Evolutionary conservation across 2,329 filamentous ascomycete genomes (phyloP), one percentile per base, ranked within the genome.

Genomic region (Sclerotinia trifoliorum): DNA sequence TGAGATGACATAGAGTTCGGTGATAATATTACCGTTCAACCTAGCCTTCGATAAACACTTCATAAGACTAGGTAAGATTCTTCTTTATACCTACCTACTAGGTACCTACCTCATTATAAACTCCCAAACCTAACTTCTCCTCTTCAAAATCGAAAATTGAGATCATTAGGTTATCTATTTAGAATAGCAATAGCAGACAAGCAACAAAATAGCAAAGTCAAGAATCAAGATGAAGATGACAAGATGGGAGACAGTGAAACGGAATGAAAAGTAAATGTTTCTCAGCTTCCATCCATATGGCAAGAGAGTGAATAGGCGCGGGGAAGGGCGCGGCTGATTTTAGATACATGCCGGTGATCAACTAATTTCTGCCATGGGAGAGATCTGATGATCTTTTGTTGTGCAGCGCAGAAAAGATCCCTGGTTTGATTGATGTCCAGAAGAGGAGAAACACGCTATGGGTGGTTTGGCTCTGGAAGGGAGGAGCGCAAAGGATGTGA

Each of bases 171-270:
- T 17, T 62, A 24, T 62, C 6, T 21, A 35, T 62, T 3, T 21
- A 35, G 2, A 39, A 3, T 2, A 19, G 29, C 29, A 62, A n/a
- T n/a, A n/a, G n/a, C n/a, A n/a, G 58, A 62, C 4, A 26, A 39
- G 58, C 58, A 62, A 62, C 44, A 39, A 62, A 61, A 57, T 21
- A 13, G 17, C 35, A 39, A 57, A 42, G n/a, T n/a, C n/a, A n/a
- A n/a, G n/a, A n/a, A 7, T 3, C 1, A 2, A 24, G 7, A 44
- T 7, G 3, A 19, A 0, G 15, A 42, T 35, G 5, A 29, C 29
- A 5, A 29, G 5, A 44, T 24, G 19, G 2, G 7, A 58, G 15
- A 3, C 24, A 7, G 17, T 11, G n/a, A 44, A 26, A 8, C 21
- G 35, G 7, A 15, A 32, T 10, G 26, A 19, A 24, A 52, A 26